A percentile compares a stretch with the other conserved stretches of the same genome.
These are phyloP conservation scores for Haplosporangium gracile DNA, from an alignment of 192 early-diverging fungal genomes.

Conservation along the genomic window DNA sequence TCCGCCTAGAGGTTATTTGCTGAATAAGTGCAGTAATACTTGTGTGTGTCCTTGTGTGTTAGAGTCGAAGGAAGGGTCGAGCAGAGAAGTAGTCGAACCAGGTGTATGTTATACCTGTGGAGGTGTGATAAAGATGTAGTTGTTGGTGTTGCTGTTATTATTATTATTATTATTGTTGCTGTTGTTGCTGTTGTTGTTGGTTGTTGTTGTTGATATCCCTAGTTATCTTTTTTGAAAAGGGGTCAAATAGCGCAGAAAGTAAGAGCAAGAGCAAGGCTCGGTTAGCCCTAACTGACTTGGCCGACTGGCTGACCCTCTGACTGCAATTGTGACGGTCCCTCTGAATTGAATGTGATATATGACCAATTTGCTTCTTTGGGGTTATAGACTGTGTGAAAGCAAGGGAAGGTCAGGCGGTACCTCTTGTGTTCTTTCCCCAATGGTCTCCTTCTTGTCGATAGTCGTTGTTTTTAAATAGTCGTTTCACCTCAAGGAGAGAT, in stretches of 20 bases:
- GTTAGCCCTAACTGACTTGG: background rate
- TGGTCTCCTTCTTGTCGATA: background rate
- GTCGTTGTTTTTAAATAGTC: too few relatives aligned
- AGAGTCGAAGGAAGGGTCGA: background rate
- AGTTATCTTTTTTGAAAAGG: background rate
- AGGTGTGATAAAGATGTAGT: background rate
- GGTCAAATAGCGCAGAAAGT: background rate
- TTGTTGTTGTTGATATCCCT: background rate
- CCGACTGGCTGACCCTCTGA: conserved; percentile 2
- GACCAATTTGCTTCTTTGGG: background rate
- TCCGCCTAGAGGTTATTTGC: background rate
- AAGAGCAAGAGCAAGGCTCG: background rate
- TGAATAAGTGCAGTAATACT: background rate
- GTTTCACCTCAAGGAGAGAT: background rate
- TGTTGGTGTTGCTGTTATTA: background rate
- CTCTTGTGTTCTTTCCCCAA: background rate
- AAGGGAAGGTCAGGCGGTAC: background rate
- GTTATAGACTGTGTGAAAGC: background rate
- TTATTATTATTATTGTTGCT: background rate
- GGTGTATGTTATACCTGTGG: background rate
- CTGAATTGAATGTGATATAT: background rate
- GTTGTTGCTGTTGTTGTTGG: background rate
- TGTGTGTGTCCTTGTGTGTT: background rate
- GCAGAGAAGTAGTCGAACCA: background rate
- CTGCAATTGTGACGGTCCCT: conserved; percentile 6